Conservation (phyloP, 257 asterid species). For the Knoxia roxburghii region DNA sequence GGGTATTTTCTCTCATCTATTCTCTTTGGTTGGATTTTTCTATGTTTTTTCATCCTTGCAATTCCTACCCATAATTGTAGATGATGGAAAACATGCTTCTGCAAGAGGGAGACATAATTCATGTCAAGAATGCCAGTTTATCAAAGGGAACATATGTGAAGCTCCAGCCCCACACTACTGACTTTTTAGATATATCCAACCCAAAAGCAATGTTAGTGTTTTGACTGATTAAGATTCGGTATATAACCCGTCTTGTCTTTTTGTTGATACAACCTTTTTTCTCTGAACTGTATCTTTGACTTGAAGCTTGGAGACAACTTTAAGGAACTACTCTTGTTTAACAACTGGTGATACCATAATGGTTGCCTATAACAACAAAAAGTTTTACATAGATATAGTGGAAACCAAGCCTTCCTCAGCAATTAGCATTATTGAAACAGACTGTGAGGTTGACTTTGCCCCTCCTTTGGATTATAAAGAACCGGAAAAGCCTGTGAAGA, state of each 20-base stretch:
- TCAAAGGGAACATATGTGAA: constrained; percentile 25
- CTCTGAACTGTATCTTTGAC: background rate
- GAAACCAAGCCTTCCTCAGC: constrained; percentile 31
- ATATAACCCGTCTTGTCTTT: background rate
- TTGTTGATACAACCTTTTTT: background rate
- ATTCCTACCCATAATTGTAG: constrained; percentile 10
- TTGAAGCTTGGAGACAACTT: constrained; percentile 31
- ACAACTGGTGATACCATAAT: constrained; percentile 35
- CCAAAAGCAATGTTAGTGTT: constrained; percentile 36
- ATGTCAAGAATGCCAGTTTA: constrained; percentile 22
- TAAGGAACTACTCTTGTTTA: constrained; percentile 34
- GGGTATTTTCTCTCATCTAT: constrained; percentile 17
- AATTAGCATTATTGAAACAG: constrained; percentile 26
- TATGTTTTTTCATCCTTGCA: background rate
- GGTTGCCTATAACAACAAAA: constrained; percentile 27
- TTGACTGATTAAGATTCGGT: background rate
- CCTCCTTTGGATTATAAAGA: constrained; percentile 35
- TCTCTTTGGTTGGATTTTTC: too few species aligned
- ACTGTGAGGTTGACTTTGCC: constrained; percentile 34
- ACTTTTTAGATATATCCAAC: constrained; percentile 28
- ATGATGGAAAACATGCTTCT: constrained; percentile 39
- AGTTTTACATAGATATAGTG: constrained; percentile 29
- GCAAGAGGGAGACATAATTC: constrained; percentile 34
- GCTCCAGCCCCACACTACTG: constrained; percentile 29
- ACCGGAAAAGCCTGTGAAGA: constrained; percentile 21